phyloP scores from a whole-genome alignment of 2,329 filamentous ascomycete genomes.

The Cladosporium velox region DNA sequence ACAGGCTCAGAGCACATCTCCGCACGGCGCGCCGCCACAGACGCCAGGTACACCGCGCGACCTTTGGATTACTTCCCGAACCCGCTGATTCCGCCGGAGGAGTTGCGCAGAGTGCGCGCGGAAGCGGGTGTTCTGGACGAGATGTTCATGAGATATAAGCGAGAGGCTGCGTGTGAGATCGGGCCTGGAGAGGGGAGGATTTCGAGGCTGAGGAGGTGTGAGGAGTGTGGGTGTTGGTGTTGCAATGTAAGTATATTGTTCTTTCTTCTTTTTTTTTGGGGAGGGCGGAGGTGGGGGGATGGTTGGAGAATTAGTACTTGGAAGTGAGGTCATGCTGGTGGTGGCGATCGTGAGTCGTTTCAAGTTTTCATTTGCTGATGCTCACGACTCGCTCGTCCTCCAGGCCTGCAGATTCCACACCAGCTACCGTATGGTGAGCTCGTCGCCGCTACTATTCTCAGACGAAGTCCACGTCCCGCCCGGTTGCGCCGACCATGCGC shows the following conservation, averaged over 20 bases:
- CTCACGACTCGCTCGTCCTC: neutral
- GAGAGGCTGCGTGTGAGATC: slow-evolving; percentile 2
- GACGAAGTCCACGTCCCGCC: slow-evolving; percentile 6
- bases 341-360: neutral
- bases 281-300: no score
- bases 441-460: slow-evolving; percentile 7
- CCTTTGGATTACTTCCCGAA: slow-evolving; percentile 11
- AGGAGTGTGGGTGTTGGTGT: slow-evolving; percentile 8
- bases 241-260: slow-evolving; percentile 5
- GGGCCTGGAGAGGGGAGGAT: neutral
- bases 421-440: slow-evolving; percentile 12
- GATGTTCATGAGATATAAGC: slow-evolving; percentile 6
- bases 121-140: neutral
- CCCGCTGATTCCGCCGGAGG: neutral
- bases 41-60: slow-evolving; percentile 5
- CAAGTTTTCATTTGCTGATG: neutral
- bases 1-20: neutral
- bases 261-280: neutral
- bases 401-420: slow-evolving; percentile 18
- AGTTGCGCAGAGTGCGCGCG: neutral
- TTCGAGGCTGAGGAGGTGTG: neutral
- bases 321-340: neutral
- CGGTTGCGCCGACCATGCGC: neutral
- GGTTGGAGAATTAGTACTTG: neutral
- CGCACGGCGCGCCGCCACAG: neutral